Conservation (phyloP, 345 rosid genomes). For the Ceriops tagal region DNA sequence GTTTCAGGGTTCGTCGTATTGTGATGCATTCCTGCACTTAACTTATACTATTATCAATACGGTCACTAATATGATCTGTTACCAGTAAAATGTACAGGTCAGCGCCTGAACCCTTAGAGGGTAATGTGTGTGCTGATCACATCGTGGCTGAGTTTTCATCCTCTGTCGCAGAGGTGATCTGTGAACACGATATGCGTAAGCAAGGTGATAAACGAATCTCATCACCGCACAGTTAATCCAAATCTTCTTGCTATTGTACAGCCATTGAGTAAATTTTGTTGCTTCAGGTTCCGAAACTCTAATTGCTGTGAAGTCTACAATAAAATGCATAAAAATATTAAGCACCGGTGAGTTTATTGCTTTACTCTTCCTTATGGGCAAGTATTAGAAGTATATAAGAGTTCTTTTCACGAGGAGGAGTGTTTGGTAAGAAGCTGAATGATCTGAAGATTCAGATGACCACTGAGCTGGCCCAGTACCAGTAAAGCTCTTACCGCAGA, state of each 20-base stretch:
- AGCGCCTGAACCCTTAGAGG: slow-evolving; percentile 44
- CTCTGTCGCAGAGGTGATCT: slow-evolving; percentile 39
- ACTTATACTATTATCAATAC: neutral
- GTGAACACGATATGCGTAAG: slow-evolving; percentile 30
- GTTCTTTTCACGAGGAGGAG: slow-evolving; percentile 27
- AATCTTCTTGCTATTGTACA: neutral
- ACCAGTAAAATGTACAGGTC: slow-evolving; percentile 26
- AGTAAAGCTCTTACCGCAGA: slow-evolving; percentile 22
- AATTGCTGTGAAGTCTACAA: slow-evolving; percentile 52
- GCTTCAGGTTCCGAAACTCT: slow-evolving; percentile 45
- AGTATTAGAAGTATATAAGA: neutral
- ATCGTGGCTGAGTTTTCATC: slow-evolving; percentile 41
- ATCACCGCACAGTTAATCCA: neutral
- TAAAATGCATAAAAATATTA: slow-evolving; percentile 56
- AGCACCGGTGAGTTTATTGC: slow-evolving; percentile 53
- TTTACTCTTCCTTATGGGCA: neutral
- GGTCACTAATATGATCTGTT: slow-evolving; percentile 9
- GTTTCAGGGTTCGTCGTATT: slow-evolving; percentile 19
- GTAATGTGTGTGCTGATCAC: slow-evolving; percentile 33
- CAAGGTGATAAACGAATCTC: slow-evolving; percentile 35
- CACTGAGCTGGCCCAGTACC: slow-evolving; percentile 18
- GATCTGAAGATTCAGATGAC: slow-evolving; percentile 24
- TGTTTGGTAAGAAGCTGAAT: slow-evolving; percentile 20
- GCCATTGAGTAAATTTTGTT: slow-evolving; percentile 5
- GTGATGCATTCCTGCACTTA: neutral